Conservation (phyloP, 2,329 filamentous ascomycete genomes). For the Neonectria faginata region DNA sequence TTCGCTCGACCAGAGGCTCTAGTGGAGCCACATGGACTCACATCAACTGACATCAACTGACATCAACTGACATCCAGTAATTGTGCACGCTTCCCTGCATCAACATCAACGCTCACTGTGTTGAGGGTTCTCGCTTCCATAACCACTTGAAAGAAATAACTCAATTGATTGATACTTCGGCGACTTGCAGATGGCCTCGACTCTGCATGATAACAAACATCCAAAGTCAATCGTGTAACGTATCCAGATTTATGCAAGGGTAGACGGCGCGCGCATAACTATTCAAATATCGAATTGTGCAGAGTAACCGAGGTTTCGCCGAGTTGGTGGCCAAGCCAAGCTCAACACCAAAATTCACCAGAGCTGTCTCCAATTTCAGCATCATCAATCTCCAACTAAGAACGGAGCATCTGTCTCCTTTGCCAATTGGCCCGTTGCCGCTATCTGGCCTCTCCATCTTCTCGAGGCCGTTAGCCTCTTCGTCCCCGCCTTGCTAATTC, state of each 20-base stretch:
- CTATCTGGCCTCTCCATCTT: not conserved
- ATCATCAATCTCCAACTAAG: not conserved
- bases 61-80: conserved; percentile 1
- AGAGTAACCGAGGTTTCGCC: not conserved
- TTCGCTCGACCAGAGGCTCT: conserved; percentile 23
- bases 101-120: not conserved
- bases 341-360: conserved; percentile 22
- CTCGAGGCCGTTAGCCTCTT: conserved; percentile 27
- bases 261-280: not conserved
- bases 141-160: not conserved
- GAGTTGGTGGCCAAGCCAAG: not conserved
- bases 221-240: not conserved
- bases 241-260: not conserved
- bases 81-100: conserved; percentile 2
- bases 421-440: not conserved
- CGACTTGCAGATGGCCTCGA: not conserved
- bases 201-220: not conserved
- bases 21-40: conserved; percentile 28
- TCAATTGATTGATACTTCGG: not conserved
- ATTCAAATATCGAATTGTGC: not conserved
- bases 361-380: not conserved
- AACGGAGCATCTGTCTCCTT: not conserved
- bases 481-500: not conserved
- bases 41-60: not conserved
- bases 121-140: not conserved